Percentiles rank a stretch among this genome's conserved stretches.
Evolutionary conservation across 2,329 filamentous ascomycete species (phyloP).

Genomic region (Verticillium klebahnii): DNA sequence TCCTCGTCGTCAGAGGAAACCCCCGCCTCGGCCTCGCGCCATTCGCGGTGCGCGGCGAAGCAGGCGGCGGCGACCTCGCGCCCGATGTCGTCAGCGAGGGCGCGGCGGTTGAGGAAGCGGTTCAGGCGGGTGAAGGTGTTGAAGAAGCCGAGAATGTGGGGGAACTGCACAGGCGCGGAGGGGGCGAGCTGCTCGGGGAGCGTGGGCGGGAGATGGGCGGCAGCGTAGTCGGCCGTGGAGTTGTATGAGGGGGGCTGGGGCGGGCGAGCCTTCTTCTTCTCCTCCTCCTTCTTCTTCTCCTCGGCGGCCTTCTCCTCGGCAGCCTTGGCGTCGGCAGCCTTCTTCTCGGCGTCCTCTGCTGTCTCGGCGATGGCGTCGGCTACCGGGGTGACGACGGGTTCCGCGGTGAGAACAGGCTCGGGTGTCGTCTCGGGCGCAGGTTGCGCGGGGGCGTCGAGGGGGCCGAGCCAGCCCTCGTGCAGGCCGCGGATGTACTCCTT

Average conservation of each 20-base stretch:
- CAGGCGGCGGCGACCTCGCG: slow-evolving; percentile 83
- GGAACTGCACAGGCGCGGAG: slow-evolving; percentile 68
- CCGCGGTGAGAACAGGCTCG: slow-evolving; percentile 14
- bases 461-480: slow-evolving; percentile 95
- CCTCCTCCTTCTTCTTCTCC: slow-evolving; percentile 38
- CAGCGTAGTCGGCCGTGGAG: slow-evolving; percentile 64
- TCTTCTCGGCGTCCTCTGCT: slow-evolving; percentile 7
- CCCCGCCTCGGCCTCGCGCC: slow-evolving; percentile 28
- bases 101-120: slow-evolving; percentile 80
- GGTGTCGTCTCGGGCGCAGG: slow-evolving; percentile 21
- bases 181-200: slow-evolving; percentile 71
- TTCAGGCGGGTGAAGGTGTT: slow-evolving; percentile 84
- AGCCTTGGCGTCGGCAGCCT: slow-evolving; percentile 14
- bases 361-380: slow-evolving; percentile 10
- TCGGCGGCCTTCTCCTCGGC: slow-evolving; percentile 28
- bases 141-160: slow-evolving; percentile 87
- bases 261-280: slow-evolving; percentile 52
- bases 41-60: slow-evolving; percentile 55
- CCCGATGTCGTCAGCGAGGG: slow-evolving; percentile 83
- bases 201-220: slow-evolving; percentile 57
- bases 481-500: slow-evolving; percentile 93
- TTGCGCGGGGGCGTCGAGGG: slow-evolving; percentile 59
- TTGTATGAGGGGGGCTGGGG: slow-evolving; percentile 72
- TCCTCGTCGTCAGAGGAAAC: slow-evolving; percentile 14
- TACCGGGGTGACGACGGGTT: slow-evolving; percentile 19